Conservation (phyloP, 805 yeast species). For the Komagataella pastoris region DNA sequence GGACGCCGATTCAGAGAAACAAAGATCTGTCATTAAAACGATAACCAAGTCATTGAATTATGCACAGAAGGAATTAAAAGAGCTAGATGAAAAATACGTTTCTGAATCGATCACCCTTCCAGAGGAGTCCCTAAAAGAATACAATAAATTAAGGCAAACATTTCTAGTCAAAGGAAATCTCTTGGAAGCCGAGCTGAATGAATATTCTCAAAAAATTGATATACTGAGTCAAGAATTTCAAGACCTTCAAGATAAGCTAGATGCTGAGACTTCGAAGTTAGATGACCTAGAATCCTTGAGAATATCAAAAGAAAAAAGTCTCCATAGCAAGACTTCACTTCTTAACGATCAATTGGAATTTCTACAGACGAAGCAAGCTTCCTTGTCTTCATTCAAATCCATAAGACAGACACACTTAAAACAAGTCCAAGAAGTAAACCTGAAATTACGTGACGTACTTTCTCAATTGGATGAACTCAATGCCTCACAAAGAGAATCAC, state of each 20-base stretch:
- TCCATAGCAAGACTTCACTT: background rate
- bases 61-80: constrained; percentile 14
- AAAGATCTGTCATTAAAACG: constrained; percentile 29
- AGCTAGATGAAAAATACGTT: constrained; percentile 4
- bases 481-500: constrained; percentile 66
- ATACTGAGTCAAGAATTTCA: background rate
- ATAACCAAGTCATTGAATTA: constrained; percentile 12
- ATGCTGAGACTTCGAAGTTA: background rate
- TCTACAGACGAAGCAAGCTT: constrained; percentile 7
- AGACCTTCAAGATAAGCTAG: background rate
- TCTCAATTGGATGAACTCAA: constrained; percentile 55
- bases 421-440: constrained; percentile 48
- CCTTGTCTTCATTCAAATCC: constrained; percentile 13
- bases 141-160: constrained; percentile 40
- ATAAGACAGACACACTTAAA: constrained; percentile 22
- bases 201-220: constrained; percentile 18
- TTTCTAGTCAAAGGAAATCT: constrained; percentile 46
- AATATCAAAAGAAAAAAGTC: background rate
- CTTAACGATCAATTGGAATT: constrained; percentile 9
- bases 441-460: constrained; percentile 47
- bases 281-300: background rate
- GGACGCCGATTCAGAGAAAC: constrained; percentile 28
- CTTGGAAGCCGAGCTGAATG: constrained; percentile 33
- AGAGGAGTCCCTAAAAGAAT: constrained; percentile 39
- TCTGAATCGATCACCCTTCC: constrained; percentile 16